phyloP scores from a whole-genome alignment of 805 yeast species.

The Saccharomycopsis selenospora region DNA sequence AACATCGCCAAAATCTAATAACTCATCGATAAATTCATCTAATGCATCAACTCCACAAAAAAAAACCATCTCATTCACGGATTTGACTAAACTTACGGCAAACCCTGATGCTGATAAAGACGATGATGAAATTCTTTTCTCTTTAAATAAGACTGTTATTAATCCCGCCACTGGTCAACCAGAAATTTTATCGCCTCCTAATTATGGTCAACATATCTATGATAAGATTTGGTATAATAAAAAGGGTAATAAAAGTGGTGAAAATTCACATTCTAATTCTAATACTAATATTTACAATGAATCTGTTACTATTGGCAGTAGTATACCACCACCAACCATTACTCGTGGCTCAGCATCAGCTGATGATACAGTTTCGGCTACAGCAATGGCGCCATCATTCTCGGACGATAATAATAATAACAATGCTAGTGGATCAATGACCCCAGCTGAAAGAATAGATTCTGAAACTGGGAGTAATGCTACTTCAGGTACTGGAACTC shows the following conservation, averaged over 20 bases:
- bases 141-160: slow-evolving; percentile 22
- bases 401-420: slow-evolving; percentile 8
- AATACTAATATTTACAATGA: slow-evolving; percentile 4
- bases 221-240: slow-evolving; percentile 70
- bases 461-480: slow-evolving; percentile 25
- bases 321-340: slow-evolving; percentile 29
- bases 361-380: slow-evolving; percentile 31
- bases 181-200: slow-evolving; percentile 71
- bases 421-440: slow-evolving; percentile 10
- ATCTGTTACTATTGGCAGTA: slow-evolving; percentile 19
- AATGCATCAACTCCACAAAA: background rate
- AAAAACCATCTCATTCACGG: background rate
- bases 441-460: slow-evolving; percentile 10
- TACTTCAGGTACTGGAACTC: slow-evolving; percentile 28
- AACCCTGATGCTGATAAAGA: slow-evolving; percentile 24
- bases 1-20: background rate
- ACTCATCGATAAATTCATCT: background rate
- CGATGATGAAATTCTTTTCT: slow-evolving; percentile 35
- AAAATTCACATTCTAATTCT: slow-evolving; percentile 5
- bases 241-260: slow-evolving; percentile 28
- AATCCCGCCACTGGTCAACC: slow-evolving; percentile 31
- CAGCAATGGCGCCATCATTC: slow-evolving; percentile 31
- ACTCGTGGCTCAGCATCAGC: slow-evolving; percentile 25
- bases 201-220: slow-evolving; percentile 72
- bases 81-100: background rate